Evolutionary conservation across 371 early-diverging fungal genomes (phyloP).

Genomic region (Syncephalastrum racemosum): DNA sequence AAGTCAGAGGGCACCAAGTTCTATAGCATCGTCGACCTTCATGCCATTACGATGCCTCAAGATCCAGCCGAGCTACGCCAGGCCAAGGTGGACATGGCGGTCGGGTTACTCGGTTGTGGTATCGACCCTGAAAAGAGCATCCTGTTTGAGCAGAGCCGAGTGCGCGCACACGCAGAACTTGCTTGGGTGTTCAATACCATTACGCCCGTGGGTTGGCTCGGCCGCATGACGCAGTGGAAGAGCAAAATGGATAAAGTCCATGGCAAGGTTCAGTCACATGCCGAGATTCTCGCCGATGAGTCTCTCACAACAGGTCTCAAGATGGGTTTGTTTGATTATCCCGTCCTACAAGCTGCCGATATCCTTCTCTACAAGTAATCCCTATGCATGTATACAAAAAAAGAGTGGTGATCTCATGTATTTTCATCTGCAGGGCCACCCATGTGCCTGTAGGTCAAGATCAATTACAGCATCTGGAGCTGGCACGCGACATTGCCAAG

Average conservation of each 20-base stretch:
- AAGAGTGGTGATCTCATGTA: not conserved
- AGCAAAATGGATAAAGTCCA: constrained; percentile 49
- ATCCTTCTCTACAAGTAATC: constrained; percentile 79
- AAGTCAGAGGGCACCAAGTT: constrained; percentile 45
- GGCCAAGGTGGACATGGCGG: constrained; percentile 70
- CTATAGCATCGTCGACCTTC: constrained; percentile 87
- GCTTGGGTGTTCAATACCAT: constrained; percentile 86
- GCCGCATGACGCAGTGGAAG: constrained; percentile 97
- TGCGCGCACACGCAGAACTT: constrained; percentile 80
- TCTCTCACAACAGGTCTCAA: constrained; percentile 53
- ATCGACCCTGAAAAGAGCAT: constrained; percentile 75
- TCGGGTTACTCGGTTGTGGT: constrained; percentile 83
- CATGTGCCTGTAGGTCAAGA: constrained; percentile 95
- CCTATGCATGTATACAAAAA: not conserved
- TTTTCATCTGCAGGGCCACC: constrained; percentile 56
- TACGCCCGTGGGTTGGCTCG: constrained; percentile 86
- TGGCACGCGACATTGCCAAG: constrained; percentile 75
- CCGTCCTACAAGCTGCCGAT: constrained; percentile 95
- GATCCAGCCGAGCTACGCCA: constrained; percentile 63
- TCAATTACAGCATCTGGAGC: constrained; percentile 90
- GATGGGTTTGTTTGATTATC: constrained; percentile 89
- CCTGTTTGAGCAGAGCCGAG: constrained; percentile 80
- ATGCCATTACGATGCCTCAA: constrained; percentile 88
- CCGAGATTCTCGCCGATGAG: constrained; percentile 49
- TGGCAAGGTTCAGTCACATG: constrained; percentile 24